Percentiles rank a stretch among this genome's conserved stretches.
These are phyloP conservation scores for Solioccasus polychromus DNA, from an alignment of 768 basidiomycete genomes.

Conservation along the genomic window DNA sequence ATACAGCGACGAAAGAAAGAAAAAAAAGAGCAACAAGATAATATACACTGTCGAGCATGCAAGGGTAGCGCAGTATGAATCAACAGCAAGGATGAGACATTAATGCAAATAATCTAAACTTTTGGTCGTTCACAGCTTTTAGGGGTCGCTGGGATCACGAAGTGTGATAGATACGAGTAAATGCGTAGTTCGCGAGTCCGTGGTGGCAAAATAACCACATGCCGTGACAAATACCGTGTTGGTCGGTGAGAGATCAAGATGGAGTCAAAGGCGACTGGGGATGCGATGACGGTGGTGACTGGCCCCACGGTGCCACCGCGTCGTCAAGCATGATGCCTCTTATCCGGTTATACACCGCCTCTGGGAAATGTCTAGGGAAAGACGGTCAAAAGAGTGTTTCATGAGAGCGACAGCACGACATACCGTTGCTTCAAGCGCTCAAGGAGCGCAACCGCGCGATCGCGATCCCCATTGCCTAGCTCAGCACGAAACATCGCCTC, in stretches of 20 bases:
- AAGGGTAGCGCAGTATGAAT: too few relatives aligned
- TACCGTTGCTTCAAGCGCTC: slow-evolving; percentile 72
- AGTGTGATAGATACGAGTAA: too few relatives aligned
- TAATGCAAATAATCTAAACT: too few relatives aligned
- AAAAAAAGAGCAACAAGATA: background rate
- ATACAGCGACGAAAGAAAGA: slow-evolving; percentile 6
- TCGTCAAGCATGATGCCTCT: slow-evolving; percentile 79
- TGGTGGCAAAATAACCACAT: too few relatives aligned
- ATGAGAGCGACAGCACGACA: slow-evolving; percentile 1
- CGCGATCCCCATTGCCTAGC: slow-evolving; percentile 70
- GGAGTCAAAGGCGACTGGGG: slow-evolving; percentile 1
- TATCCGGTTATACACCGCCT: slow-evolving; percentile 76
- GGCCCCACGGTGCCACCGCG: slow-evolving; percentile 45
- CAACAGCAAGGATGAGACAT: too few relatives aligned
- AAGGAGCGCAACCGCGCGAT: slow-evolving; percentile 65
- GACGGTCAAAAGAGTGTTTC: background rate
- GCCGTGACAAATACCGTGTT: too few relatives aligned
- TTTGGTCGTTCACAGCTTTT: too few relatives aligned
- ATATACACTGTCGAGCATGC: too few relatives aligned
- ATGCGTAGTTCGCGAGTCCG: too few relatives aligned
- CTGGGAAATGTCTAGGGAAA: slow-evolving; percentile 62
- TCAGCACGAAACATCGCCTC: slow-evolving; percentile 96
- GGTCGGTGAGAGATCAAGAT: slow-evolving; percentile 10
- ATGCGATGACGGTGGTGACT: slow-evolving; percentile 16
- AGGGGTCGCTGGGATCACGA: too few relatives aligned